Evolutionary conservation across 2,329 filamentous ascomycete species (phyloP), one percentile per base, ranked within the genome.

Genomic region (Trichoderma asperellum): DNA sequence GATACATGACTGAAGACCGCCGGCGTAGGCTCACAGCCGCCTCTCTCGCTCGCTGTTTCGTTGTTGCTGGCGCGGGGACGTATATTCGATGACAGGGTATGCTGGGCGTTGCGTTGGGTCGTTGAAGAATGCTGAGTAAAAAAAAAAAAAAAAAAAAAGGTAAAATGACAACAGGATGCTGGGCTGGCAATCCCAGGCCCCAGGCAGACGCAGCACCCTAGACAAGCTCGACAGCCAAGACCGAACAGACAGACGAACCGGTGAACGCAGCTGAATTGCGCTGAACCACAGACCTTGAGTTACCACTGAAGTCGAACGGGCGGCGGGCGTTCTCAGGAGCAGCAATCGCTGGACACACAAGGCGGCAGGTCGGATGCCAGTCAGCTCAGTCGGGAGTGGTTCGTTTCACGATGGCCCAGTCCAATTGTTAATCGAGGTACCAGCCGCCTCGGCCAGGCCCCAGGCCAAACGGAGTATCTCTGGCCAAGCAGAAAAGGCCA

Each of bases 1-100:
- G 75, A 83, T 81, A 83, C 83, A 85, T 85, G 82, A 82, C 83
- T 80, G 77, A 73, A 69, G 71, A 72, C 74, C 73, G 74, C 72
- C 74, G 71, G 72, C 73, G 74, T 75, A 72, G 57, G 53, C 53
- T 68, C 59, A 67, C 58, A 69, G 70, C 47, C 37, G 61, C 55
- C 61, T 73, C 71, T 74, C 72, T 72, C 65, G 72, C 34, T 37
- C 49, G 34, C 34, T 55, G 34, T 43, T 11, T 56, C 35, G 56
- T 40, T 43, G 6, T 56, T 35, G 61, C 71, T 62, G 72, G 73
- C 72, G 68, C 67, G 57, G 71, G 62, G 29, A 65, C 37, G 71
- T 40, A 49, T 55, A 47, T 58, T n/a, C 21, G 53, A 57, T 32
- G 37, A 29, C 62, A 58, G 58, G 24, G 53, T 55, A 29, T 55